phyloP scores from a whole-genome alignment of 2,329 filamentous ascomycete species.

The Cercospora beticola region DNA sequence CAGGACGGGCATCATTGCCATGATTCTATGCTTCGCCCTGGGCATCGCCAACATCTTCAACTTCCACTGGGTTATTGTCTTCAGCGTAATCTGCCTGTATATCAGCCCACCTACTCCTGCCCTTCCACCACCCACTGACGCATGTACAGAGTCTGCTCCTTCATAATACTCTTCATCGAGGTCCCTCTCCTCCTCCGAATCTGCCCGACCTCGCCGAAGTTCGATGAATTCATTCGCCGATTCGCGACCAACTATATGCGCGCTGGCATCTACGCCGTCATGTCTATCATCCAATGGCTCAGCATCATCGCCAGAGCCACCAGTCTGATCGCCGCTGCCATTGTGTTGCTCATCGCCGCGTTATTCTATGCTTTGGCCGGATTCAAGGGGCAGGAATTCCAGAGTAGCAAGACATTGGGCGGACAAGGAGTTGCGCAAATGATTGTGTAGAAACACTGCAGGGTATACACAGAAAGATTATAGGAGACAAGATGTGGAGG shows the following conservation, averaged over 20 bases:
- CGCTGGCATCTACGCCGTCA: constrained; percentile 77
- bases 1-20: constrained; percentile 60
- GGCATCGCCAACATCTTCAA: constrained; percentile 69
- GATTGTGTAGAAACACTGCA: constrained; percentile 68
- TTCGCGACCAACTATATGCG: constrained; percentile 98
- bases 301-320: constrained; percentile 65
- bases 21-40: constrained; percentile 65
- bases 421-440: constrained; percentile 94
- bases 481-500: not conserved
- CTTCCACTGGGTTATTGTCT: constrained; percentile 59
- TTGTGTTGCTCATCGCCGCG: constrained; percentile 74
- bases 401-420: constrained; percentile 92
- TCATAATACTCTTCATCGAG: constrained; percentile 59
- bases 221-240: constrained; percentile 84
- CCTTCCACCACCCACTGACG: not conserved
- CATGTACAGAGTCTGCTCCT: constrained; percentile 45
- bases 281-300: constrained; percentile 82
- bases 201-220: constrained; percentile 87
- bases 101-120: constrained; percentile 20
- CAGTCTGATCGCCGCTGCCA: constrained; percentile 80
- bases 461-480: not conserved
- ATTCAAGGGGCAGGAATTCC: constrained; percentile 79
- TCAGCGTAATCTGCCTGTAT: constrained; percentile 56
- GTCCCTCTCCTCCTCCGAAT: constrained; percentile 94
- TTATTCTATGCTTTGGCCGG: constrained; percentile 79